Percentiles rank a stretch among this genome's conserved stretches.
These are phyloP conservation scores for Entomophthora muscae DNA, from an alignment of 371 early-diverging fungal genomes.

Conservation along the genomic window DNA sequence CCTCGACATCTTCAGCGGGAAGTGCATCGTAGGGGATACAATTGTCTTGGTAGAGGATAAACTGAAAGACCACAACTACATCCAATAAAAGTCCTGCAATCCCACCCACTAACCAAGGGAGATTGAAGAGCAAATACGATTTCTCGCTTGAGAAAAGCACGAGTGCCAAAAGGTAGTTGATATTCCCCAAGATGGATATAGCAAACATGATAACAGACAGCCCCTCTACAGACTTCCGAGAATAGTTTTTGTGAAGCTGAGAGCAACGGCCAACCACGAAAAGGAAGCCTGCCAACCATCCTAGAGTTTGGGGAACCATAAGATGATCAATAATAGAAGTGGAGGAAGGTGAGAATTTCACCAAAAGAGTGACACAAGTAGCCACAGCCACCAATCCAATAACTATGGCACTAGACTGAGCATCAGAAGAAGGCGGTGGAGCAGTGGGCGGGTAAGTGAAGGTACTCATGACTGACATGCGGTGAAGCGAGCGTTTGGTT, in stretches of 20 bases:
- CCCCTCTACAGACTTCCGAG: constrained; percentile 49
- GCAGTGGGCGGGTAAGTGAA: background rate
- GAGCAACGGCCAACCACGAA: constrained; percentile 44
- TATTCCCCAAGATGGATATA: constrained; percentile 60
- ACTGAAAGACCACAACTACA: constrained; percentile 11
- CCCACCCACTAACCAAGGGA: constrained; percentile 26
- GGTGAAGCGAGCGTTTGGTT: background rate
- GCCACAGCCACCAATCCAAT: background rate
- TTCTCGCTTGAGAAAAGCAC: constrained; percentile 27
- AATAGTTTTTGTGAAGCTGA: constrained; percentile 59
- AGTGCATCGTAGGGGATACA: background rate
- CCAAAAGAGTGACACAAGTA: background rate
- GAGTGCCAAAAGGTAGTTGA: constrained; percentile 9
- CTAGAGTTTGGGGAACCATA: background rate
- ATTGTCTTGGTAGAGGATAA: constrained; percentile 3
- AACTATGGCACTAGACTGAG: background rate
- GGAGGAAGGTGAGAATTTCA: background rate
- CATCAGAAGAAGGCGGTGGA: background rate
- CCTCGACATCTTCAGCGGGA: background rate
- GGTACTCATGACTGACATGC: background rate
- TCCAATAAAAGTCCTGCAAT: constrained; percentile 32
- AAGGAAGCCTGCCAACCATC: constrained; percentile 10
- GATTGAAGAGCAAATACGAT: constrained; percentile 22
- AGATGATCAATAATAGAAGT: background rate
- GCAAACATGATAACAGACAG: constrained; percentile 56